Base-by-base conservation (phyloP, 176 grass and related monocot species). In the Lolium perenne region DNA sequence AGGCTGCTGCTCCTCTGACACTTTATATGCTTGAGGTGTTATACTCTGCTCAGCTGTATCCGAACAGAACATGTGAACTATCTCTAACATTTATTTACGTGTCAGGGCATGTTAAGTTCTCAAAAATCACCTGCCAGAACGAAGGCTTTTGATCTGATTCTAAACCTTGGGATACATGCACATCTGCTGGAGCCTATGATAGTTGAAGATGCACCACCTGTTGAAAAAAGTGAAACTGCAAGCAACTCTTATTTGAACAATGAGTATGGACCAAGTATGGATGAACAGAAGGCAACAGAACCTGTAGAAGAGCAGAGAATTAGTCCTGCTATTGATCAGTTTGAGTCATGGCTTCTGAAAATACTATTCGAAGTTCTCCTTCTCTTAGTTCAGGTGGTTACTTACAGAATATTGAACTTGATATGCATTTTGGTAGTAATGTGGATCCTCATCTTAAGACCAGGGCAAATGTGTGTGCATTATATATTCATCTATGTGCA, bases 21-120 rank as follows among this genome's bases (percentile, higher is more conserved):
- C 94, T 95, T 84, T 98, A 95, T 88, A 95, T 98, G 97, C 90
- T 98, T 74, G 96, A 98, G 96, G 96, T 98, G 60, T 43, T 83
- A 70, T 90, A 61, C 66, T 67, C 68, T 87, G 38, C 15, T 69
- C 69, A 59, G 85, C 10, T 65, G 54, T 73, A 67, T 67, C 55
- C 10, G 18, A 87, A 78, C 65, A 48, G 18, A 81, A 25, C 15
- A 25, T 35, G 77, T 13, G 17, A 53, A 67, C 29, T 12, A 46
- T 89, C 59, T 82, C 74, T 89, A 18, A 89, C 85, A 65, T 83
- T 74, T 48, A n/a, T 82, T 84, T 75, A 75, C 67, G 35, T 86
- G 79, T 86, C 83, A 98, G 97, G 92, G 93, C 46, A 95, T 98
- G 88, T 81, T 98, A 81, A 95, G 94, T 84, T 98, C 97, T 84